Conservation (phyloP, 768 basidiomycete genomes). For the Podaxis mareebaensis region DNA sequence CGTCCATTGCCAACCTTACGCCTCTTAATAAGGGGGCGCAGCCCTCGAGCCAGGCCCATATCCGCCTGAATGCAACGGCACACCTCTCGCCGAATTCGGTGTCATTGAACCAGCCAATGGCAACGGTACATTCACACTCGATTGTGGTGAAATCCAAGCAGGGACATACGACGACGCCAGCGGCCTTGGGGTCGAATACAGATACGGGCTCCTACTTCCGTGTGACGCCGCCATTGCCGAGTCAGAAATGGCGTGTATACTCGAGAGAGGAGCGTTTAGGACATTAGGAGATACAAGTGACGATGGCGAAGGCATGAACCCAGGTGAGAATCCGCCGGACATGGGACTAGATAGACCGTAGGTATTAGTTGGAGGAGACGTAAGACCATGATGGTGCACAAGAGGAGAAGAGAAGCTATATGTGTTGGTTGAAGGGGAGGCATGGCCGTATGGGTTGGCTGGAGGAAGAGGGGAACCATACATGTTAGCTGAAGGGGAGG, state of each 20-base stretch:
- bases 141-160: conserved; percentile 29
- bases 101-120: conserved; percentile 21
- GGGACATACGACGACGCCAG: conserved; percentile 30
- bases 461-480: background rate
- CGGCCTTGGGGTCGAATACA: conserved; percentile 22
- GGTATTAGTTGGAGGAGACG: background rate
- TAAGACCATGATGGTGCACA: background rate
- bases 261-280: background rate
- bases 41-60: background rate
- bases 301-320: background rate
- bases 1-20: background rate
- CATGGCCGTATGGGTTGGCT: background rate
- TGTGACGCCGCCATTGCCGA: background rate
- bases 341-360: background rate
- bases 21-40: background rate
- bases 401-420: background rate
- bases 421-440: background rate
- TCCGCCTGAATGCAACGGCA: background rate
- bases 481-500: background rate
- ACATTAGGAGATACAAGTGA: background rate
- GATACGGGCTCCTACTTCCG: conserved; percentile 27
- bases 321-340: background rate
- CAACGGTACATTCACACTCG: conserved; percentile 17
- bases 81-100: conserved; percentile 21
- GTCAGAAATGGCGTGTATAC: conserved; percentile 1